Conservation (phyloP, 805 yeast genomes). For the Candida taoyuanica region DNA sequence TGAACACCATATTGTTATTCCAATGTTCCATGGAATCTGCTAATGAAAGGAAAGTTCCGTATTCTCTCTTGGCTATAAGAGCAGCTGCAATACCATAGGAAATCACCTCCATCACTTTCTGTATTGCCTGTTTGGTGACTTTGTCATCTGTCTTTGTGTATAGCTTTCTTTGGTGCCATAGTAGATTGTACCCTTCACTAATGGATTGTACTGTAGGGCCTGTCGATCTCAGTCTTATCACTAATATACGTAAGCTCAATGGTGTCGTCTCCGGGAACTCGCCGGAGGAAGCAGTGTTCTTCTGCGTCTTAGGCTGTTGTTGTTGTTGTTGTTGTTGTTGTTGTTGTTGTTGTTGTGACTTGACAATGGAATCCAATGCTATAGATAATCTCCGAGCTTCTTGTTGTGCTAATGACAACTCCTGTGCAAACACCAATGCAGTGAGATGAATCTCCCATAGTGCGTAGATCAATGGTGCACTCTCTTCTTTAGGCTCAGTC, state of each 20-base stretch:
- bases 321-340: not conserved
- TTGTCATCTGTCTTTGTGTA: not conserved
- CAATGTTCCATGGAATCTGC: slow-evolving; percentile 16
- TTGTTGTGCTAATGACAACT: slow-evolving; percentile 24
- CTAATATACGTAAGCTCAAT: slow-evolving; percentile 18
- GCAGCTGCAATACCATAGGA: slow-evolving; percentile 23
- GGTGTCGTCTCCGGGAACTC: slow-evolving; percentile 20
- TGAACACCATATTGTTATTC: slow-evolving; percentile 8
- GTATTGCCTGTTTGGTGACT: not conserved
- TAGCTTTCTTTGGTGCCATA: slow-evolving; percentile 16
- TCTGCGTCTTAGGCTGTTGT: not conserved
- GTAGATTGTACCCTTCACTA: slow-evolving; percentile 14
- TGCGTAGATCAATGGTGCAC: slow-evolving; percentile 4
- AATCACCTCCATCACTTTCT: slow-evolving; percentile 9
- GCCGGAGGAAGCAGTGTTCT: not conserved
- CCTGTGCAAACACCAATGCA: slow-evolving; percentile 19
- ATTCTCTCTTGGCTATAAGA: slow-evolving; percentile 28
- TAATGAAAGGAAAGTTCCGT: slow-evolving; percentile 24
- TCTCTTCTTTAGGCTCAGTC: not conserved
- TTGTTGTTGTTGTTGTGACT: not conserved
- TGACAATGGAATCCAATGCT: slow-evolving; percentile 18
- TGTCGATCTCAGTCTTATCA: slow-evolving; percentile 22
- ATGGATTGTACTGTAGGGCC: slow-evolving; percentile 19
- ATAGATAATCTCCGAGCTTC: slow-evolving; percentile 23
- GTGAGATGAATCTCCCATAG: slow-evolving; percentile 26